A percentile compares a stretch with the other conserved stretches of the same genome.
Evolutionary conservation across 2,329 filamentous ascomycete species (phyloP).

Genomic region (Byssochlamys sp.): DNA sequence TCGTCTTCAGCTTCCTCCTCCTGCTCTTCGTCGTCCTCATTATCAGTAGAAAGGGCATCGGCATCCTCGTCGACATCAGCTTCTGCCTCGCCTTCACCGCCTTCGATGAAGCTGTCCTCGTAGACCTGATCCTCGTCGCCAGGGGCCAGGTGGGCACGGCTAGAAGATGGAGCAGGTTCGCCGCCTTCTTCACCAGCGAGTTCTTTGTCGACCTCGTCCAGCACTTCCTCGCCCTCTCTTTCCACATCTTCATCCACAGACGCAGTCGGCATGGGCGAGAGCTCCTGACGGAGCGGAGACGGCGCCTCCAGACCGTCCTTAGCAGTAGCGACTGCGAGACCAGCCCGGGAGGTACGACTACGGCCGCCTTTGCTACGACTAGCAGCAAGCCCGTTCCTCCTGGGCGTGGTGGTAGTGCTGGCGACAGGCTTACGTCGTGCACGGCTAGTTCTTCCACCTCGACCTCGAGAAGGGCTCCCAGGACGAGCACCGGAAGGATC

Average conservation of each 20-base stretch:
- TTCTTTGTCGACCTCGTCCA: constrained; percentile 28
- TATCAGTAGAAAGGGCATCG: constrained; percentile 15
- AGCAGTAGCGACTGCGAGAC: constrained; percentile 15
- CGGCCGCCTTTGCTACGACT: constrained; percentile 12
- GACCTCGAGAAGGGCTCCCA: constrained; percentile 1
- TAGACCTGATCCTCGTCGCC: constrained; percentile 12
- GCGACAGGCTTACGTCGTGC: constrained; percentile 5
- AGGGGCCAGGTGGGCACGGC: not conserved
- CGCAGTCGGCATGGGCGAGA: constrained; percentile 10
- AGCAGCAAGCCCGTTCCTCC: constrained; percentile 1
- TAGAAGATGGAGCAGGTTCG: not conserved
- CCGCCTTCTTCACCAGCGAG: not conserved
- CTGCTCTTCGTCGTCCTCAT: constrained; percentile 7
- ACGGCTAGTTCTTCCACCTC: constrained; percentile 4
- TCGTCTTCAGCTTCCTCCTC: constrained; percentile 26
- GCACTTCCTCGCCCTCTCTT: constrained; percentile 22
- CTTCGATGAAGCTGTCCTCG: constrained; percentile 19
- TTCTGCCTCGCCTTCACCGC: constrained; percentile 6
- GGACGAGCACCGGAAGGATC: constrained; percentile 5
- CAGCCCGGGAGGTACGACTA: constrained; percentile 19
- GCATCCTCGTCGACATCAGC: constrained; percentile 13
- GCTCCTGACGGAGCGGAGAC: constrained; percentile 14
- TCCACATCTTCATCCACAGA: constrained; percentile 16
- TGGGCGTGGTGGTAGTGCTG: constrained; percentile 2
- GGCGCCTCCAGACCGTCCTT: constrained; percentile 16